Percentiles rank a stretch among this genome's conserved stretches.
Conservation (phyloP, 1,284 basidiomycete genomes). For the Boletus smithii region DNA sequence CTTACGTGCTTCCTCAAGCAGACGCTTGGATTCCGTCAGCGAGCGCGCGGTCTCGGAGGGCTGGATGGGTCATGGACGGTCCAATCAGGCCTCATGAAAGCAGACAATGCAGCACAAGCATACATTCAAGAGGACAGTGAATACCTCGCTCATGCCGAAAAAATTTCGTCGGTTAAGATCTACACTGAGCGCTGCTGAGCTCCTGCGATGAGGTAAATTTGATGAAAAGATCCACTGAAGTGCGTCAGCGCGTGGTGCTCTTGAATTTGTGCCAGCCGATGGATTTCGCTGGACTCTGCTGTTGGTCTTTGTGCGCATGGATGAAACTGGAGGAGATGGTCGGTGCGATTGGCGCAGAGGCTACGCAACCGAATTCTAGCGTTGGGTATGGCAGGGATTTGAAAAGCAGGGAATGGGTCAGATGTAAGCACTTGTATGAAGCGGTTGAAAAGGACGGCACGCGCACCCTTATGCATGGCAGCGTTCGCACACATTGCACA, state of each 20-base stretch:
- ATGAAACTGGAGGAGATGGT: constrained; percentile 2
- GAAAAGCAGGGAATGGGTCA: constrained; percentile 3
- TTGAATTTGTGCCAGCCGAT: constrained; percentile 23
- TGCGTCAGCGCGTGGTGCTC: constrained; percentile 32
- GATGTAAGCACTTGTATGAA: constrained; percentile 14
- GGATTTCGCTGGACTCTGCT: constrained; percentile 24
- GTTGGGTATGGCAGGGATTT: no score
- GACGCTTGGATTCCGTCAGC: constrained; percentile 68
- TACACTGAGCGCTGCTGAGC: constrained; percentile 53
- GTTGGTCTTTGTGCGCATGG: constrained; percentile 28
- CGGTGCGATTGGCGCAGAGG: constrained; percentile 5
- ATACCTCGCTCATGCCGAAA: constrained; percentile 75
- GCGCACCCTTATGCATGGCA: constrained; percentile 30
- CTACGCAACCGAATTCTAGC: constrained; percentile 8
- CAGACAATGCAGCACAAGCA: constrained; percentile 26
- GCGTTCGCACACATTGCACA: constrained; percentile 20
- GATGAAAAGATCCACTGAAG: constrained; percentile 69
- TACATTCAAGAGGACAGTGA: constrained; percentile 74
- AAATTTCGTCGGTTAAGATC: constrained; percentile 65
- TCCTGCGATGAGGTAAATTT: constrained; percentile 59
- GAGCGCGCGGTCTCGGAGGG: constrained; percentile 75
- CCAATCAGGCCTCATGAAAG: constrained; percentile 9
- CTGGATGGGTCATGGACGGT: constrained; percentile 36
- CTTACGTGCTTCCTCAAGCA: constrained; percentile 70
- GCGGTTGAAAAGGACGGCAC: constrained; percentile 17